phyloP scores from a whole-genome alignment of 352 stramenopile genomes.

The Pythium plurisporium region DNA sequence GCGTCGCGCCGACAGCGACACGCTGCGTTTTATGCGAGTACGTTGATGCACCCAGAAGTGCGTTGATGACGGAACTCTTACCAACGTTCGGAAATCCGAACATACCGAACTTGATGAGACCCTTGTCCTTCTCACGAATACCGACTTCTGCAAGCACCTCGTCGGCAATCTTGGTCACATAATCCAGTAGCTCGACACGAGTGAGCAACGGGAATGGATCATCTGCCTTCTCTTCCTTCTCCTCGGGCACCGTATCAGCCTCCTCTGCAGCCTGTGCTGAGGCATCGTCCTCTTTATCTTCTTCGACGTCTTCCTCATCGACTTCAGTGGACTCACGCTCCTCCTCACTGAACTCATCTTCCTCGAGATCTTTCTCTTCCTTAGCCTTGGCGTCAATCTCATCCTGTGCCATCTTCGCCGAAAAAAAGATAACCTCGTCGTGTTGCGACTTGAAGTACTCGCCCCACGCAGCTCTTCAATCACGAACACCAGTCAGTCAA shows the following conservation, averaged over 20 bases:
- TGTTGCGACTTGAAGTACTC: constrained; percentile 92
- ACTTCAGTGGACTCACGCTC: constrained; percentile 24
- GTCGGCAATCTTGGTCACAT: constrained; percentile 51
- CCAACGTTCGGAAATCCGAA: constrained; percentile 99
- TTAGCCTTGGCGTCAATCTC: constrained; percentile 84
- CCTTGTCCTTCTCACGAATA: constrained; percentile 75
- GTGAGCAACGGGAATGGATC: constrained; percentile 60
- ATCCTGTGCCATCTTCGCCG: constrained; percentile 92
- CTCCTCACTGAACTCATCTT: constrained; percentile 13
- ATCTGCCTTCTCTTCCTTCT: constrained; percentile 2
- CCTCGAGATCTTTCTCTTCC: constrained; percentile 37
- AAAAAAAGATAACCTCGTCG: constrained; percentile 97
- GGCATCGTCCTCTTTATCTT: constrained; percentile 2
- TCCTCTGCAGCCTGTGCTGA: constrained; percentile 26
- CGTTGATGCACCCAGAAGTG: constrained; percentile 94
- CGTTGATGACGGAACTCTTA: constrained; percentile 99
- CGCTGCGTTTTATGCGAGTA: constrained; percentile 94
- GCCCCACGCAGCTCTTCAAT: constrained; percentile 83
- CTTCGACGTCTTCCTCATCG: constrained; percentile 31
- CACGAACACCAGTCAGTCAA: not conserved
- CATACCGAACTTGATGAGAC: constrained; percentile 94
- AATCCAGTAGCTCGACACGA: constrained; percentile 71
- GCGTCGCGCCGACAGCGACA: constrained; percentile 96
- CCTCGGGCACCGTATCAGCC: constrained; percentile 12
- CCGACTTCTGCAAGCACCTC: constrained; percentile 55